Conservation (phyloP, 768 basidiomycete genomes). For the Pleurotus djamor region DNA sequence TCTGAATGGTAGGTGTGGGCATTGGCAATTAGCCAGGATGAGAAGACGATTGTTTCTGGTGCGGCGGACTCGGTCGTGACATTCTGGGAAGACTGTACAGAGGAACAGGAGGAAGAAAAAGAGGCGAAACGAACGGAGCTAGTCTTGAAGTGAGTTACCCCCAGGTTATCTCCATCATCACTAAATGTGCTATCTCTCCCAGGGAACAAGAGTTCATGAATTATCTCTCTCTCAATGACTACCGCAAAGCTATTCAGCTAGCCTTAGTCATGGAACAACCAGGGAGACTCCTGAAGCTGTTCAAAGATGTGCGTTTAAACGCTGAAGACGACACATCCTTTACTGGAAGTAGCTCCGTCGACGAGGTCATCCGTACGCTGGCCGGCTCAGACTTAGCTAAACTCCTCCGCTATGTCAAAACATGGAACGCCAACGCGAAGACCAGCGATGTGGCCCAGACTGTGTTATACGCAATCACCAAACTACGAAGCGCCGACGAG, state of each 20-base stretch:
- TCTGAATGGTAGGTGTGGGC: constrained; percentile 85
- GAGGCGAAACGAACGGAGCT: constrained; percentile 68
- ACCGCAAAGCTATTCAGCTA: constrained; percentile 86
- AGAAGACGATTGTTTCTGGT: constrained; percentile 84
- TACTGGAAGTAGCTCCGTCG: constrained; percentile 74
- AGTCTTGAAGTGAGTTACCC: constrained; percentile 71
- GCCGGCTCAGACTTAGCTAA: constrained; percentile 72
- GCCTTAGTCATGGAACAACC: constrained; percentile 95
- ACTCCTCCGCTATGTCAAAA: constrained; percentile 77
- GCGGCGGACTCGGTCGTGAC: constrained; percentile 96
- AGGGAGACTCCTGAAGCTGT: constrained; percentile 78
- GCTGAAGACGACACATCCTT: constrained; percentile 25
- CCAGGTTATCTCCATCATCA: neutral
- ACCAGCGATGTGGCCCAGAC: constrained; percentile 84
- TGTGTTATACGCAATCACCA: constrained; percentile 79
- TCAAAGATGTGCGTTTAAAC: constrained; percentile 53
- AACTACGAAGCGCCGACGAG: constrained; percentile 72
- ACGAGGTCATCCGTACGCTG: constrained; percentile 78
- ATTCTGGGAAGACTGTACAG: constrained; percentile 95
- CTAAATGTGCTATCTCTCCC: constrained; percentile 8
- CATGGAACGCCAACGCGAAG: constrained; percentile 96
- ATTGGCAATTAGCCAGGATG: constrained; percentile 78
- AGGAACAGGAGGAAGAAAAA: constrained; percentile 74
- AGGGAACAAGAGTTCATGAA: constrained; percentile 97
- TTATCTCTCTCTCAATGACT: constrained; percentile 85